Conservation (phyloP, 2,329 filamentous ascomycete genomes). For the Coniella vitis region DNA sequence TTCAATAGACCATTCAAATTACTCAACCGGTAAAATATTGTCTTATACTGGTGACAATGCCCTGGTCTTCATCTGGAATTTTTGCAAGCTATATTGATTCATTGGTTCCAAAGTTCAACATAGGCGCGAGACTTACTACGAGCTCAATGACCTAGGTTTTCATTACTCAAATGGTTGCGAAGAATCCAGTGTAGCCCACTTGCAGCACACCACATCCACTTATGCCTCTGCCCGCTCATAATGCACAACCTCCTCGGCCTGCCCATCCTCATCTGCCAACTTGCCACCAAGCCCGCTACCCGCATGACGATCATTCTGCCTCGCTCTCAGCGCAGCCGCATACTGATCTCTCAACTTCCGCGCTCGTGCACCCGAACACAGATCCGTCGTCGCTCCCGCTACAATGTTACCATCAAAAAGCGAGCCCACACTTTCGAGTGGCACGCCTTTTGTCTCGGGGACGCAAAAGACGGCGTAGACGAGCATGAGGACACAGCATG, state of each 20-base stretch:
- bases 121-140: too few relatives aligned
- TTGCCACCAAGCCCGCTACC: constrained; percentile 2
- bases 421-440: constrained; percentile 30
- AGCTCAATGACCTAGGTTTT: too few relatives aligned
- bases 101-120: too few relatives aligned
- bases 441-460: constrained; percentile 45
- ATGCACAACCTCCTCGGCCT: background rate
- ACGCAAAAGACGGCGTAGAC: constrained; percentile 43
- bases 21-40: too few relatives aligned
- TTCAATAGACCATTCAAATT: too few relatives aligned
- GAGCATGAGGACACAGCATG: constrained; percentile 37
- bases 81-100: too few relatives aligned
- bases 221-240: too few relatives aligned
- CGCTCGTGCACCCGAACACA: constrained; percentile 8
- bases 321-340: background rate
- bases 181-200: too few relatives aligned
- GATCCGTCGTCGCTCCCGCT: constrained; percentile 13
- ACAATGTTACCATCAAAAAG: constrained; percentile 14
- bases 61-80: too few relatives aligned
- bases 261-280: constrained; percentile 7
- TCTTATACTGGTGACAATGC: too few relatives aligned
- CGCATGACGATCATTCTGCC: background rate
- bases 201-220: too few relatives aligned
- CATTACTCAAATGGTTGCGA: too few relatives aligned
- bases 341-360: constrained; percentile 7